phyloP scores from a whole-genome alignment of 129 eudicot genomes.

The Kitagawia praeruptora region DNA sequence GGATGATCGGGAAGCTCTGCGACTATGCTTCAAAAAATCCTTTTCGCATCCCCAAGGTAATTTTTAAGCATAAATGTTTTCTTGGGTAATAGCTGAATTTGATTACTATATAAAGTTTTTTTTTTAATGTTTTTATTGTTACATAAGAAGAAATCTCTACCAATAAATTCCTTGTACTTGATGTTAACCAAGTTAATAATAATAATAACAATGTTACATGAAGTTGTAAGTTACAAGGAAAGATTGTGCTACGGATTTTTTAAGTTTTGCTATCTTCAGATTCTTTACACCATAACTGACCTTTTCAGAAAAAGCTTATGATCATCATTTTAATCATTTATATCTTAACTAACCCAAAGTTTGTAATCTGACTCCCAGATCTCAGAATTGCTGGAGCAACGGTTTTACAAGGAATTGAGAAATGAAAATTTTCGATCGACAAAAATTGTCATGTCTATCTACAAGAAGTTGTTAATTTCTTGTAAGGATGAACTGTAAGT shows the following conservation, averaged over 20 bases:
- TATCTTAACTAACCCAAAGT: constrained; percentile 3
- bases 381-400: constrained; percentile 72
- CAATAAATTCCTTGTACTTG: neutral
- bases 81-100: neutral
- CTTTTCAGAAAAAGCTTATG: neutral
- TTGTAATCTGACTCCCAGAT: constrained; percentile 46
- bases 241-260: neutral
- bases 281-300: neutral
- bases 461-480: constrained; percentile 58
- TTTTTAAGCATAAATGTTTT: neutral
- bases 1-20: constrained; percentile 91
- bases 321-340: neutral
- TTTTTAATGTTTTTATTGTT: neutral
- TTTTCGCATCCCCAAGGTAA: constrained; percentile 94
- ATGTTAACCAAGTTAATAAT: neutral
- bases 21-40: constrained; percentile 98
- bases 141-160: neutral
- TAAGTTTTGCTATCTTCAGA: neutral
- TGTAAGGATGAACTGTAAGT: constrained; percentile 97
- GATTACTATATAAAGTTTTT: neutral
- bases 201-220: neutral
- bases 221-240: neutral
- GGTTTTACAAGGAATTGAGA: constrained; percentile 87
- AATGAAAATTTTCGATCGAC: constrained; percentile 55
- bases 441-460: constrained; percentile 71